These are phyloP conservation scores for Claviceps spartinae DNA, from an alignment of 2,329 filamentous ascomycete species.

Conservation along the genomic window DNA sequence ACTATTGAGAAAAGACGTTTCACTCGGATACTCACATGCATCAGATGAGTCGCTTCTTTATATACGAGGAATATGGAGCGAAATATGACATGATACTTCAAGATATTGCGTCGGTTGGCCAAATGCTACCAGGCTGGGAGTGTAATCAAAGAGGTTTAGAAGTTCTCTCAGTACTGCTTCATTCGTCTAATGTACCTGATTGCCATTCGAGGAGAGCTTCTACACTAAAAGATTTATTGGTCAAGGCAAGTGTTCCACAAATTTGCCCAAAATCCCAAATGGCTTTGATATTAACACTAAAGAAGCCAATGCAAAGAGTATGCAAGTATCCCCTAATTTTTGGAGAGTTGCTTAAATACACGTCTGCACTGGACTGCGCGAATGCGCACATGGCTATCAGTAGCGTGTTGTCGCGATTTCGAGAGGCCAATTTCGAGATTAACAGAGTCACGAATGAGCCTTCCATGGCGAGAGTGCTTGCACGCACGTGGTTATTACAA, in stretches of 20 bases:
- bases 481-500: constrained; percentile 76
- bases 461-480: constrained; percentile 52
- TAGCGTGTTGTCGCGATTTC: constrained; percentile 55
- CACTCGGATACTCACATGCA: constrained; percentile 2
- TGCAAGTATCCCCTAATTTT: constrained; percentile 87
- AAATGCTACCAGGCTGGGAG: constrained; percentile 59
- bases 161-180: constrained; percentile 60
- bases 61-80: constrained; percentile 84
- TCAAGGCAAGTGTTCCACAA: constrained; percentile 49
- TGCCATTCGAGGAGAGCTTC: constrained; percentile 59
- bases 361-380: constrained; percentile 74
- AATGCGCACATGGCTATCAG: constrained; percentile 70
- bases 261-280: no score
- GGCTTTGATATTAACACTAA: neutral
- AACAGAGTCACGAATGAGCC: constrained; percentile 74
- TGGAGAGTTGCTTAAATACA: constrained; percentile 67
- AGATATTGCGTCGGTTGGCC: constrained; percentile 57
- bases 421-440: constrained; percentile 64
- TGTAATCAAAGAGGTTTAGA: constrained; percentile 78
- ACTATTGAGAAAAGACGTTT: neutral
- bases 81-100: constrained; percentile 79
- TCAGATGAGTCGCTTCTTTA: constrained; percentile 62
- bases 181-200: constrained; percentile 51
- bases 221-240: constrained; percentile 72
- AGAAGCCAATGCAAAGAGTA: constrained; percentile 76